A percentile compares a stretch with the other conserved stretches of the same genome.
Evolutionary conservation across 176 grass and related monocot genomes (phyloP).

Genomic region (Poa pratensis): DNA sequence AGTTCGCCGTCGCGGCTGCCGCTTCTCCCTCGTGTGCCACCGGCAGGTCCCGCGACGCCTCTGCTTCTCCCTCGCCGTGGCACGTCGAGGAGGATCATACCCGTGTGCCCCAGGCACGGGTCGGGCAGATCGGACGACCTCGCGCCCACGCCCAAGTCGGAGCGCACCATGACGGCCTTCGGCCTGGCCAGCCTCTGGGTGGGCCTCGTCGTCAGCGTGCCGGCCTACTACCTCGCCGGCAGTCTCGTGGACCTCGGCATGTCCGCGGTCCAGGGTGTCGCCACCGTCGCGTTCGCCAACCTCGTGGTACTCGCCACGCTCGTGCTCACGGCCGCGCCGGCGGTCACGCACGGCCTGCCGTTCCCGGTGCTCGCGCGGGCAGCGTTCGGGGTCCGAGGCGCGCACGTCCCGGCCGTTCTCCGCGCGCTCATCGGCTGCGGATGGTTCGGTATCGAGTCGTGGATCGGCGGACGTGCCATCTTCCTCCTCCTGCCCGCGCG

Average conservation of each 20-base stretch:
- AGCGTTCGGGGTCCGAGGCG: slow-evolving; percentile 13
- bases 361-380: slow-evolving; percentile 24
- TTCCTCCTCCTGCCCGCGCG: slow-evolving; percentile 12
- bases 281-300: slow-evolving; percentile 13
- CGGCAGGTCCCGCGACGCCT: neutral
- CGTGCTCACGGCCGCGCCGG: slow-evolving; percentile 19
- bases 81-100: slow-evolving; percentile 1
- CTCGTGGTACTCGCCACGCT: slow-evolving; percentile 18
- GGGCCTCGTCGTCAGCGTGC: slow-evolving; percentile 20
- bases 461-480: slow-evolving; percentile 24
- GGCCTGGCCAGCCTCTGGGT: slow-evolving; percentile 34
- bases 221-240: slow-evolving; percentile 13
- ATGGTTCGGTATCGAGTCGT: slow-evolving; percentile 30
- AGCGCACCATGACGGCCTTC: slow-evolving; percentile 22
- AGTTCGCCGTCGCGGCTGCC: neutral
- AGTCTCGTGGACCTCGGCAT: slow-evolving; percentile 32
- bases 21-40: neutral
- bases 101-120: slow-evolving; percentile 9
- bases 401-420: slow-evolving; percentile 13
- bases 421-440: slow-evolving; percentile 31
- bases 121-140: slow-evolving; percentile 8
- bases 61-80: slow-evolving; percentile 12
- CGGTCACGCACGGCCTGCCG: slow-evolving; percentile 19
- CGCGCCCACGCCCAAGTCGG: slow-evolving; percentile 2
- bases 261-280: slow-evolving; percentile 6